Evolutionary conservation across 305 asterid genomes (phyloP).

Genomic region (Striga hermonthica): DNA sequence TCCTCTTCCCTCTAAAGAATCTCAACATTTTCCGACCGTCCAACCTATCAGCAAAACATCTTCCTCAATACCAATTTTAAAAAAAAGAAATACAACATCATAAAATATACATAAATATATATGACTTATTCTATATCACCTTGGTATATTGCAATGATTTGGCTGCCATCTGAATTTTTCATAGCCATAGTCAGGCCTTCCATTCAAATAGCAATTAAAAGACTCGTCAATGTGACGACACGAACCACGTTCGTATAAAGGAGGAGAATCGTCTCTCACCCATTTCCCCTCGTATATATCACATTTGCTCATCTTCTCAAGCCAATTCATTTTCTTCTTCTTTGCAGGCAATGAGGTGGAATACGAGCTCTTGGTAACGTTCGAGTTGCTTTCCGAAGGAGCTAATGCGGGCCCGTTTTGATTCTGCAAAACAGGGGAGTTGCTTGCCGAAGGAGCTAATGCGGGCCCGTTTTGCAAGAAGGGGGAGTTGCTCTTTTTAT

Average conservation of each 20-base stretch:
- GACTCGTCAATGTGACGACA: slow-evolving; percentile 50
- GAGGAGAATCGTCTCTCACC: slow-evolving; percentile 47
- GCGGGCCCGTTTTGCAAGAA: slow-evolving; percentile 15
- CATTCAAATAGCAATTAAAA: slow-evolving; percentile 44
- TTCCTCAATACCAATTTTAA: too few relatives aligned
- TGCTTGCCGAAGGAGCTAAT: not conserved
- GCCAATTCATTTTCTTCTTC: slow-evolving; percentile 30
- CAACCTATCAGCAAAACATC: slow-evolving; percentile 28
- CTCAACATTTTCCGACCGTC: slow-evolving; percentile 36
- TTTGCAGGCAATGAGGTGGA: not conserved
- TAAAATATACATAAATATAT: too few relatives aligned
- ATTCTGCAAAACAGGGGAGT: not conserved
- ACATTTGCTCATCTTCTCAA: slow-evolving; percentile 39
- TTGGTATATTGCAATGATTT: slow-evolving; percentile 41
- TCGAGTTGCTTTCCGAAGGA: not conserved
- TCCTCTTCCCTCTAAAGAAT: slow-evolving; percentile 39
- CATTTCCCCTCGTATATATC: slow-evolving; percentile 55
- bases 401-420: not conserved
- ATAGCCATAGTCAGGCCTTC: slow-evolving; percentile 43
- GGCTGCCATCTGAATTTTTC: slow-evolving; percentile 56
- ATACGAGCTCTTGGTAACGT: not conserved
- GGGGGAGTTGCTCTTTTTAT: slow-evolving; percentile 4
- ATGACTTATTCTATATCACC: slow-evolving; percentile 24
- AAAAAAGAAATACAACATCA: too few relatives aligned
- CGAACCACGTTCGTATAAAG: slow-evolving; percentile 44